Percentiles rank a stretch among this genome's conserved stretches.
These are phyloP conservation scores for Centrapalus pauciflorus DNA, from an alignment of 129 eudicot genomes.

Conservation along the genomic window DNA sequence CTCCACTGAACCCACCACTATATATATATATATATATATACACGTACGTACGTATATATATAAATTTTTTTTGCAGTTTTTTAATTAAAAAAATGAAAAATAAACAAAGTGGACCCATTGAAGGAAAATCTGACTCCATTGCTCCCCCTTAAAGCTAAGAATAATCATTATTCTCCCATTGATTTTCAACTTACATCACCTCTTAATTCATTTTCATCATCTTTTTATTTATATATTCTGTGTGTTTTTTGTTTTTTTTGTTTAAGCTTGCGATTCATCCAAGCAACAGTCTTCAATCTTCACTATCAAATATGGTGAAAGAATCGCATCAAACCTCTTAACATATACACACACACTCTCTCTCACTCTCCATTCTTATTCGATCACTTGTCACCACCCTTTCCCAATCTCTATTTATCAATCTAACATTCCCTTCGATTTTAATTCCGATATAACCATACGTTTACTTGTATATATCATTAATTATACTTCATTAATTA, in stretches of 20 bases:
- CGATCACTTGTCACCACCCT: conserved; percentile 31
- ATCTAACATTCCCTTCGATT: conserved; percentile 7
- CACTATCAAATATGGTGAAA: conserved; percentile 73
- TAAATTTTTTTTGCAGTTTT: too few species aligned
- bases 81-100: background rate
- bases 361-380: conserved; percentile 4
- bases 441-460: too few species aligned
- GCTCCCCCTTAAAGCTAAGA: conserved; percentile 95
- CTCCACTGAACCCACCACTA: too few species aligned
- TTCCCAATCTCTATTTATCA: conserved; percentile 21
- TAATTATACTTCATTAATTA: too few species aligned
- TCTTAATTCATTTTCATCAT: conserved; percentile 17
- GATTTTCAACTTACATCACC: conserved; percentile 23
- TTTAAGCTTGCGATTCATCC: conserved; percentile 63
- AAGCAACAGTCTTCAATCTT: conserved; percentile 61
- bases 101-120: conserved; percentile 37
- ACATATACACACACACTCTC: conserved; percentile 33
- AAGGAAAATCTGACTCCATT: conserved; percentile 39
- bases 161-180: conserved; percentile 46
- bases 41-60: too few species aligned
- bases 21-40: too few species aligned
- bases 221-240: conserved; percentile 30
- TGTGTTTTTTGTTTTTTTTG: conserved; percentile 36
- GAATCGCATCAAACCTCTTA: conserved; percentile 64
- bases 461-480: background rate